These are phyloP conservation scores for Pulveroboletus sp. DNA, from an alignment of 768 basidiomycete species.

Conservation along the genomic window DNA sequence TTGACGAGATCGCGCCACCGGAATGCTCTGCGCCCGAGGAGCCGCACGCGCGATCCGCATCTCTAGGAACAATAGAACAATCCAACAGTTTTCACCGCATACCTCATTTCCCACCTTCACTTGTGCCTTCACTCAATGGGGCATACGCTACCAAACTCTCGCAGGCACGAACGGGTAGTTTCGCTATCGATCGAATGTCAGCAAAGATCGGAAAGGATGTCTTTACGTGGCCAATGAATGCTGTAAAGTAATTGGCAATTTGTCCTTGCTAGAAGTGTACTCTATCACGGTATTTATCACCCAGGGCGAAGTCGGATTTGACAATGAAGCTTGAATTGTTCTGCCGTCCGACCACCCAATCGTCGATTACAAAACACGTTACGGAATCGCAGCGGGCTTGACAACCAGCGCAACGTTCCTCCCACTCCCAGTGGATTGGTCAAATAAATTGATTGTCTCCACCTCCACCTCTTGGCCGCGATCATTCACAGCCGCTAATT, in stretches of 20 bases:
- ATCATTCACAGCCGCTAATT: slow-evolving; percentile 25
- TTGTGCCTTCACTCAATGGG: slow-evolving; percentile 50
- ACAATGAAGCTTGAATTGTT: no score
- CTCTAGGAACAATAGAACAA: slow-evolving; percentile 6
- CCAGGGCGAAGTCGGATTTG: no score
- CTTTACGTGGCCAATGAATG: slow-evolving; percentile 41
- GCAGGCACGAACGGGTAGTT: slow-evolving; percentile 42
- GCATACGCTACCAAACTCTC: slow-evolving; percentile 43
- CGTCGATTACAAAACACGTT: neutral
- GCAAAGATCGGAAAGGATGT: slow-evolving; percentile 73
- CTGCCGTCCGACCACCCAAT: no score
- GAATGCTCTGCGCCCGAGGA: slow-evolving; percentile 5
- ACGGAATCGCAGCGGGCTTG: slow-evolving; percentile 27
- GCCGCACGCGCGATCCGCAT: neutral
- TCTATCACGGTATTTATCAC: slow-evolving; percentile 8
- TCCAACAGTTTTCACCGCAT: slow-evolving; percentile 43
- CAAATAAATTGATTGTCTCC: slow-evolving; percentile 63
- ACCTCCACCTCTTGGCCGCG: slow-evolving; percentile 32
- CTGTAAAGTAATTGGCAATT: slow-evolving; percentile 12
- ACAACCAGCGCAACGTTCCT: slow-evolving; percentile 67
- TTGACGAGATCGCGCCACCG: slow-evolving; percentile 1
- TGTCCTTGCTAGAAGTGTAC: slow-evolving; percentile 3
- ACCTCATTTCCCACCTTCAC: slow-evolving; percentile 44
- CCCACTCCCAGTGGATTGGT: slow-evolving; percentile 69
- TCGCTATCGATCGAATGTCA: slow-evolving; percentile 53